Percentiles rank a stretch among this genome's conserved stretches.
Conservation (phyloP, 371 early-diverging fungal species). For the Lichtheimia ornata region DNA sequence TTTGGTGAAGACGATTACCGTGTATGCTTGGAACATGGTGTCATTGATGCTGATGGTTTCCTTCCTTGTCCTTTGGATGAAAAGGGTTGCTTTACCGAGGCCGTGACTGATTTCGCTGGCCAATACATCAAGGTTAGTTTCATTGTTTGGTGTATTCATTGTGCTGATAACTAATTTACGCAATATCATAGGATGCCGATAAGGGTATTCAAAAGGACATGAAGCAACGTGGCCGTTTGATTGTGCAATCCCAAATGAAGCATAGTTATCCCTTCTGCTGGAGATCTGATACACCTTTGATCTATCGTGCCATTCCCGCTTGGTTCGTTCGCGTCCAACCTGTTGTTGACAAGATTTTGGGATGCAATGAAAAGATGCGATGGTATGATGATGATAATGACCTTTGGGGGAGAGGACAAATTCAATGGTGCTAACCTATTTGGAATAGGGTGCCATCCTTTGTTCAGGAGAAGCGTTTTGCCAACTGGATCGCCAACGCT, state of each 20-base stretch:
- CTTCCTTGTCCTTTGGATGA: constrained; percentile 97
- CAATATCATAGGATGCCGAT: constrained; percentile 79
- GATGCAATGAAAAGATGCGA: constrained; percentile 88
- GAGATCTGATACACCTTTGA: constrained; percentile 99
- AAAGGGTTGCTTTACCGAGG: constrained; percentile 85
- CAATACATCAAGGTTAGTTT: constrained; percentile 82
- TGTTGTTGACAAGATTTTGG: constrained; percentile 84
- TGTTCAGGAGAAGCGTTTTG: constrained; percentile 98
- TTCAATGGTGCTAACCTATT: not conserved
- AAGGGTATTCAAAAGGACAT: constrained; percentile 94
- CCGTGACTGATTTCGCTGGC: constrained; percentile 87
- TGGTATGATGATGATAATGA: constrained; percentile 63
- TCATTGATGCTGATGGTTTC: constrained; percentile 86
- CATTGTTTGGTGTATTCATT: constrained; percentile 1
- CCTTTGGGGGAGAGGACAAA: not conserved
- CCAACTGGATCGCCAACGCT: constrained; percentile 98
- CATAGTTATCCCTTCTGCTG: constrained; percentile 98
- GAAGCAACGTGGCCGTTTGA: constrained; percentile 82
- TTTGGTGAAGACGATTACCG: constrained; percentile 99
- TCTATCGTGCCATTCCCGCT: constrained; percentile 98
- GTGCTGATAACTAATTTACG: not conserved
- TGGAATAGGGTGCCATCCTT: constrained; percentile 85
- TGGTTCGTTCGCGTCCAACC: constrained; percentile 98
- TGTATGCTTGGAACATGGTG: constrained; percentile 84
- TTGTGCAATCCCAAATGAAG: constrained; percentile 86